Base-by-base conservation (phyloP, 169 alveolate genomes). In the Eimeria sp. region DNA sequence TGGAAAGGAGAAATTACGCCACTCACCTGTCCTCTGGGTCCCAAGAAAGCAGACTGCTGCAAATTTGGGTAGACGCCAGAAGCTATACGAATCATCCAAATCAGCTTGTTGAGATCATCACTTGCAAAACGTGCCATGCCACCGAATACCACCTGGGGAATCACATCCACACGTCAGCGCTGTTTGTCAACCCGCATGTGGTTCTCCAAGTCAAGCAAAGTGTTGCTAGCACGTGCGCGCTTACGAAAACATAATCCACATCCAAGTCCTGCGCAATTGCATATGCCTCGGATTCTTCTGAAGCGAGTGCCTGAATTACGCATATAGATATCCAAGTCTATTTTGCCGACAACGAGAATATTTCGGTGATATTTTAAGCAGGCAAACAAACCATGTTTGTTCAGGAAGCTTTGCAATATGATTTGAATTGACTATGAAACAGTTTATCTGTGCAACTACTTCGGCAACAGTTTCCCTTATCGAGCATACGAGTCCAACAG, bases 61-160 rank as follows among this genome's bases (percentile, higher is more conserved):
- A 95, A 43, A n/a, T 49, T 97, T 0, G 99, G 99, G 97, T 97
- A 99, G 33, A 98, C 99, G 37, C 99, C 99, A 25, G 99, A 71
- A 4, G 99, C 99, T 71, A 99, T 99, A 95, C 99, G 98, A 58
- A 99, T 98, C 99, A 99, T 99, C 99, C 99, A 99, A 40, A 99
- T 96, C 97, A 99, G 99, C 97, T 99, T 99, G 96, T 99, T 99
- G 40, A 99, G 97, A 96, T 99, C 99, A 97, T 99, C 99, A 85
- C 99, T 99, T 37, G 99, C 97, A 97, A 99, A 99, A 60, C 98
- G 98, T 58, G 99, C 98, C 95, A 98, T 96, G 30, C 99, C 99
- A 46, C 99, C 99, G 95, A 99, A 99, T 8, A 99, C 99, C 62
- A 99, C 99, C 85, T 98, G 96, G 60, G 76, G 27, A 16, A 74